Evolutionary conservation across 1,139 yeast species (phyloP), one percentile per base, ranked within the genome.

Genomic region (Nadsonia commutata): DNA sequence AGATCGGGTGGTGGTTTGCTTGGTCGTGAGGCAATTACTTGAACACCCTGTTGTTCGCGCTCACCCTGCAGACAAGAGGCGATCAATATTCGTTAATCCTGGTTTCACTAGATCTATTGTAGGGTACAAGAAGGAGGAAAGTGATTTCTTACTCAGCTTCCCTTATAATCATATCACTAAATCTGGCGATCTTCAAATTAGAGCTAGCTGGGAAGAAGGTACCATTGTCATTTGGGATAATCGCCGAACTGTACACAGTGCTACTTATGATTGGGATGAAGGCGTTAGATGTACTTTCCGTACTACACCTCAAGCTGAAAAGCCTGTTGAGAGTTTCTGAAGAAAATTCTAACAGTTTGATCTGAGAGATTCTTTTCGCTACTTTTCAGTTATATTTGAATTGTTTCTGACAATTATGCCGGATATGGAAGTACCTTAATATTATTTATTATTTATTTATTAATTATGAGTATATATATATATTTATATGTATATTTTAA

Each of bases 221-320:
- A 63, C 78, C 20, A 76, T 75, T 38, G 77, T 72, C 18, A 67
- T 73, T 41, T 75, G 85, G 82, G 86, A 80, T 54, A 79, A 79
- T 62, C 69, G 86, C 59, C 65, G 78, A 52, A 73, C 75, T 27
- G 62, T 70, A 38, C 86, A 80, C 57, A 65, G 80, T 23, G 84
- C 84, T 8, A 64, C 74, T 39, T 64, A 73, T 45, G 51, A 49
- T 44, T 49, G 50, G 47, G 48, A 46, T 13, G 46, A 45, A 18
- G 51, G 47, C 9, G 45, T 44, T 8, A 49, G 62, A 18, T 59
- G 57, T 47, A 57, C 58, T 27, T 58, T 56, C 46, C 46, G 63
- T 40, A 44, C 55, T 39, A 59, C 63, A 33, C 63, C 63, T 13
- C 60, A 56, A 44, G 63, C 63, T 19, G 63, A 59, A 45, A 41